phyloP scores from a whole-genome alignment of 768 basidiomycete species.

The Tylopilus sp. region DNA sequence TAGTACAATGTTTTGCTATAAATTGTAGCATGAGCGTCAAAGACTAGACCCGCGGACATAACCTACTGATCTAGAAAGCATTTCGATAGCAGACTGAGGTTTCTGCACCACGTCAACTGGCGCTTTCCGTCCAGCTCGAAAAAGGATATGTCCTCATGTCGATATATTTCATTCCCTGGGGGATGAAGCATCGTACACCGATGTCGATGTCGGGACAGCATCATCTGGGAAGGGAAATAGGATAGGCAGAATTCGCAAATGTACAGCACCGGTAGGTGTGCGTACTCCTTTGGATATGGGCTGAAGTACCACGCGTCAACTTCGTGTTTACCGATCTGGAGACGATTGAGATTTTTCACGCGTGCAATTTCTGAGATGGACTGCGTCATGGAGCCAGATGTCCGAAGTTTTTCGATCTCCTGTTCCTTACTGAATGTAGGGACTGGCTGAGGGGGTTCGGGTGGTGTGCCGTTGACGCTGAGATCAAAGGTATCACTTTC shows the following conservation, averaged over 20 bases:
- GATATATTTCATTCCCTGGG: slow-evolving; percentile 99
- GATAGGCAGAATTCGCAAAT: slow-evolving; percentile 98
- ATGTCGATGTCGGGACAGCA: slow-evolving; percentile 86
- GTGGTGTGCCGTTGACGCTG: slow-evolving; percentile 44
- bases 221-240: slow-evolving; percentile 87
- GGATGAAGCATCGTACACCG: slow-evolving; percentile 92
- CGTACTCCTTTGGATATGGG: slow-evolving; percentile 97
- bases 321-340: slow-evolving; percentile 95
- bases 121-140: slow-evolving; percentile 98
- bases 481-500: slow-evolving; percentile 73
- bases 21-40: slow-evolving; percentile 20
- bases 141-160: slow-evolving; percentile 94
- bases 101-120: slow-evolving; percentile 95
- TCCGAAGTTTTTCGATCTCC: slow-evolving; percentile 97
- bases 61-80: slow-evolving; percentile 96
- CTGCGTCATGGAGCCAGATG: slow-evolving; percentile 98
- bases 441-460: slow-evolving; percentile 48
- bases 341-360: slow-evolving; percentile 95
- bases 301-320: slow-evolving; percentile 99
- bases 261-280: slow-evolving; percentile 91
- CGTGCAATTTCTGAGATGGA: slow-evolving; percentile 96
- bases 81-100: slow-evolving; percentile 93
- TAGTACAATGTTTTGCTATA: slow-evolving; percentile 95
- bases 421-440: slow-evolving; percentile 91
- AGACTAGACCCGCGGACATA: slow-evolving; percentile 10